These are phyloP conservation scores for Aspergillus quadrilineatus DNA, from an alignment of 2,329 filamentous ascomycete species.

Conservation along the genomic window DNA sequence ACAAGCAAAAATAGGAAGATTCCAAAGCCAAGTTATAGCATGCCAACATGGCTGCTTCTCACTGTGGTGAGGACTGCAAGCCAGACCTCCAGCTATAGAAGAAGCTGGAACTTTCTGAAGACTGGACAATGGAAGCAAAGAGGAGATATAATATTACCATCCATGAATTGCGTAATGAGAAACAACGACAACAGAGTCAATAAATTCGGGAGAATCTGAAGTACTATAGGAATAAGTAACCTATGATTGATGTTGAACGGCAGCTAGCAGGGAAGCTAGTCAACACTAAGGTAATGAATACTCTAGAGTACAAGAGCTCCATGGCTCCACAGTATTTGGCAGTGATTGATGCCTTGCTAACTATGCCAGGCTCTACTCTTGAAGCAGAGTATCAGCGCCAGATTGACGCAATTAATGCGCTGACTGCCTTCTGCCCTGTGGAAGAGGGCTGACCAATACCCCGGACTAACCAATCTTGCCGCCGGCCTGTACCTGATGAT, in stretches of 20 bases:
- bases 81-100: neutral
- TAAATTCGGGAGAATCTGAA: constrained; percentile 26
- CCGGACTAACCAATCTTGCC: constrained; percentile 11
- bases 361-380: constrained; percentile 23
- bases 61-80: neutral
- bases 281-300: constrained; percentile 23
- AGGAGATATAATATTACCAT: constrained; percentile 14
- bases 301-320: constrained; percentile 16
- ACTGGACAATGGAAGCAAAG: constrained; percentile 5
- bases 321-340: constrained; percentile 4
- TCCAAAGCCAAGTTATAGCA: neutral
- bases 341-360: constrained; percentile 22
- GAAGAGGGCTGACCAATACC: constrained; percentile 25
- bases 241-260: constrained; percentile 25
- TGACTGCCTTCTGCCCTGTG: constrained; percentile 27
- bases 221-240: constrained; percentile 29
- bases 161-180: constrained; percentile 22
- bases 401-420: constrained; percentile 27
- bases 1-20: neutral
- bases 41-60: neutral
- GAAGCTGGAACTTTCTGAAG: constrained; percentile 7
- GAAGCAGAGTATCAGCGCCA: constrained; percentile 26
- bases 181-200: constrained; percentile 20
- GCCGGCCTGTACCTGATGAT: constrained; percentile 50
- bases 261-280: constrained; percentile 27